phyloP scores from a whole-genome alignment of 2,329 filamentous ascomycete species.

The Myriosclerotinia curreyana region DNA sequence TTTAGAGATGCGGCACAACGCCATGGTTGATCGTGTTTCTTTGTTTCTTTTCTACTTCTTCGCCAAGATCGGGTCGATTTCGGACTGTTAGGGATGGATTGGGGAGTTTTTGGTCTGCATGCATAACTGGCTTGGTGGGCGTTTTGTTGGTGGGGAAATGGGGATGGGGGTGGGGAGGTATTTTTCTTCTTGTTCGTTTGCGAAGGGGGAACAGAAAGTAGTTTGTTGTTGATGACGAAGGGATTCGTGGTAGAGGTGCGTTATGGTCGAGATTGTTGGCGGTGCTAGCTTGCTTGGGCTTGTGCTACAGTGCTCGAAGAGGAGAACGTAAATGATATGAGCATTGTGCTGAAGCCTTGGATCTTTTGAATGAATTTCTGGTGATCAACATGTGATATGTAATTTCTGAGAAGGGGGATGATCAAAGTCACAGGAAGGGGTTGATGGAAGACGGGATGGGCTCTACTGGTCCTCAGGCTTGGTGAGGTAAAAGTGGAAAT shows the following conservation, averaged over 20 bases:
- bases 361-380: background rate
- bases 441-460: background rate
- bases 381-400: background rate
- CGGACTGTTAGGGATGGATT: slow-evolving; percentile 7
- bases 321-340: background rate
- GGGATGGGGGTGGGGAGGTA: background rate
- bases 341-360: background rate
- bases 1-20: slow-evolving; percentile 66
- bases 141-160: background rate
- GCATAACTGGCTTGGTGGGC: slow-evolving; percentile 18
- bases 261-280: background rate
- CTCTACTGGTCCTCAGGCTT: background rate
- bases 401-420: background rate
- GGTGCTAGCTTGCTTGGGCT: slow-evolving; percentile 1
- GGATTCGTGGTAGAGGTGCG: background rate
- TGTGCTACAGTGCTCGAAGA: background rate
- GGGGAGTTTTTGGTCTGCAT: slow-evolving; percentile 18
- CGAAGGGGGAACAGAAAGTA: background rate
- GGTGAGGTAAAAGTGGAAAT: too few relatives aligned
- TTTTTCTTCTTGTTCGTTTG: slow-evolving; percentile 9
- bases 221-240: background rate
- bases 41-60: slow-evolving; percentile 7
- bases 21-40: slow-evolving; percentile 32
- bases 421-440: background rate
- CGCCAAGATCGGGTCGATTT: slow-evolving; percentile 5